Conservation (phyloP, 2,329 filamentous ascomycete species). For the Emmonsiellopsis sp. region DNA sequence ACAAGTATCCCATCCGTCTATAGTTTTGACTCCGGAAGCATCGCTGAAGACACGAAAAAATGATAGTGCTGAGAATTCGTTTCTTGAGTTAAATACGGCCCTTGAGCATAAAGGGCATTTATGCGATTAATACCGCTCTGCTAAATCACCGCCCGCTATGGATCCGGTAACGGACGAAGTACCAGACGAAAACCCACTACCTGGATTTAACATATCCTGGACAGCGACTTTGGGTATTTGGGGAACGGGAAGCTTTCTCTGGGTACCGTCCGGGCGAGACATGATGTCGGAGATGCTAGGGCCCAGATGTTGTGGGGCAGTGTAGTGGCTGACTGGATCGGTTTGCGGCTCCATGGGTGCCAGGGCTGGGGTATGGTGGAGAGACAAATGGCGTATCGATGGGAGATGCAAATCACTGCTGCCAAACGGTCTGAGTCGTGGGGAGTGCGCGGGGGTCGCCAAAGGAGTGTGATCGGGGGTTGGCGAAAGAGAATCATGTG, state of each 20-base stretch:
- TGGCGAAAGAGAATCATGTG: conserved; percentile 87
- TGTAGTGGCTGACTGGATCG: conserved; percentile 50
- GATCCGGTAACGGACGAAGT: conserved; percentile 9
- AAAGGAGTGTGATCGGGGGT: conserved; percentile 98
- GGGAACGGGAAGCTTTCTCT: conserved; percentile 83
- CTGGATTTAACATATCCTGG: conserved; percentile 67
- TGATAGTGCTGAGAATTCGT: neutral
- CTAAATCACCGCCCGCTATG: conserved; percentile 9
- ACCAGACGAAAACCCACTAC: conserved; percentile 45
- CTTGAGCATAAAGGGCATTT: neutral
- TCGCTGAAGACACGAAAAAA: neutral
- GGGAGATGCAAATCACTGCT: conserved; percentile 70
- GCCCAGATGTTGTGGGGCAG: conserved; percentile 52
- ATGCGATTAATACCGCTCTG: conserved; percentile 9
- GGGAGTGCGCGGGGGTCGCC: conserved; percentile 89
- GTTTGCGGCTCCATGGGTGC: conserved; percentile 61
- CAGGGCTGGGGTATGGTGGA: conserved; percentile 57
- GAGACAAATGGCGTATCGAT: conserved; percentile 64
- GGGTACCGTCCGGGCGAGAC: conserved; percentile 73
- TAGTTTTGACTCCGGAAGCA: conserved; percentile 1
- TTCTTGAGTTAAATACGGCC: neutral
- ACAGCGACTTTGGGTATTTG: conserved; percentile 81
- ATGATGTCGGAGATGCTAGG: conserved; percentile 89
- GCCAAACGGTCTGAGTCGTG: conserved; percentile 71
- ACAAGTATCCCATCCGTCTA: neutral